These are phyloP conservation scores for Dacryopinax spathularia DNA, from an alignment of 768 basidiomycete genomes.

Conservation along the genomic window DNA sequence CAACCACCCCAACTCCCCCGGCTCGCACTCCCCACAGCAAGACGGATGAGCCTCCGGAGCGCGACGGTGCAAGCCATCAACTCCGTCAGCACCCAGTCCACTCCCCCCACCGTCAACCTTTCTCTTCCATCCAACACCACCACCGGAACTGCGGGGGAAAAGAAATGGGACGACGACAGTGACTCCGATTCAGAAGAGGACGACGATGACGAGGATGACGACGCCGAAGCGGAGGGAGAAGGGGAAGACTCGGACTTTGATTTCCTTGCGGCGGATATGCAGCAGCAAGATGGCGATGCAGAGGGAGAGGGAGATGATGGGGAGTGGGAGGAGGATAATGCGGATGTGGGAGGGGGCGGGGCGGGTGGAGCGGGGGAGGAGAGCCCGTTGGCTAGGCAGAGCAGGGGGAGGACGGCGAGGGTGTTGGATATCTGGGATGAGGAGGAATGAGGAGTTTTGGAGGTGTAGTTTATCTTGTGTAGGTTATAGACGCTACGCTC, in stretches of 20 bases:
- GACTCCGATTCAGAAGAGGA: not conserved
- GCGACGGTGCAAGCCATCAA: not conserved
- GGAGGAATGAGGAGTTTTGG: no score
- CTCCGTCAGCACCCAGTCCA: no score
- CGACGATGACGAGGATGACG: not conserved
- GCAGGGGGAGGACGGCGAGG: not conserved
- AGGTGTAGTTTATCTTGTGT: no score
- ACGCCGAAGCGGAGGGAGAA: not conserved
- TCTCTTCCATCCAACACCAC: not conserved
- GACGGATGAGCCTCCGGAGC: not conserved
- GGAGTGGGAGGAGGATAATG: not conserved
- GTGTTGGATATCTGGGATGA: slow-evolving; percentile 2
- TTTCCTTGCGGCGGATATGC: not conserved
- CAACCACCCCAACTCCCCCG: not conserved
- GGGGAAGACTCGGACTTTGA: slow-evolving; percentile 1
- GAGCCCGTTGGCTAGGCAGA: not conserved
- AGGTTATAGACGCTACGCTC: no score
- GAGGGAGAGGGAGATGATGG: not conserved
- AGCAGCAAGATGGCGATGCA: not conserved
- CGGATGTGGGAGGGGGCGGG: no score
- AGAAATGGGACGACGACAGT: not conserved
- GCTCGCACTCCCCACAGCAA: not conserved
- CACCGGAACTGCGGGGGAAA: not conserved
- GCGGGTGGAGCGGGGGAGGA: not conserved
- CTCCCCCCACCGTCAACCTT: not conserved